phyloP scores from a whole-genome alignment of 2,329 filamentous ascomycete genomes.

The Ilyonectria robusta region DNA sequence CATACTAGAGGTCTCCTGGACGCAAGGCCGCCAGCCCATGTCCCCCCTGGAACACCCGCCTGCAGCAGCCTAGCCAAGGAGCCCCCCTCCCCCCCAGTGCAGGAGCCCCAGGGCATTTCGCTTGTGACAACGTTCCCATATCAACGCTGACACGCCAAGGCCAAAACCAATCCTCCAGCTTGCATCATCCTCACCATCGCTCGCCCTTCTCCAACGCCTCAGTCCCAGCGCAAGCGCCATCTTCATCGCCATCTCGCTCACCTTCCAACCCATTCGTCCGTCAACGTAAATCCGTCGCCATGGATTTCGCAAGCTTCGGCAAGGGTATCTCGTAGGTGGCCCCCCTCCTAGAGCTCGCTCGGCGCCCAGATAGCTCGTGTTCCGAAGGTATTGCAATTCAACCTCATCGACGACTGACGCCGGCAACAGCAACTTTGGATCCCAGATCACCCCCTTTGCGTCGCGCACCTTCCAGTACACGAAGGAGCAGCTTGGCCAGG shows the following conservation, averaged over 20 bases:
- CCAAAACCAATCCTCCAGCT: slow-evolving; percentile 34
- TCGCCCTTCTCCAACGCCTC: slow-evolving; percentile 28
- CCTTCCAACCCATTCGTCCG: slow-evolving; percentile 13
- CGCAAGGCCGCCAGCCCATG: slow-evolving; percentile 3
- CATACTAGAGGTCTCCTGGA: slow-evolving; percentile 17
- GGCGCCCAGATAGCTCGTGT: slow-evolving; percentile 26
- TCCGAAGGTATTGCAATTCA: slow-evolving; percentile 28
- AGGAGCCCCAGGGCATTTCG: slow-evolving; percentile 42
- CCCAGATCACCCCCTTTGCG: slow-evolving; percentile 91
- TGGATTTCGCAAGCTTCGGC: slow-evolving; percentile 73
- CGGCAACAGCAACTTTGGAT: slow-evolving; percentile 72
- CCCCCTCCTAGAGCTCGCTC: slow-evolving; percentile 34
- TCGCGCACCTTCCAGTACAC: slow-evolving; percentile 96
- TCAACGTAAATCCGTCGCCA: slow-evolving; percentile 48
- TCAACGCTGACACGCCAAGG: slow-evolving; percentile 44
- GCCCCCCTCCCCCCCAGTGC: slow-evolving; percentile 9
- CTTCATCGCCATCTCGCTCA: slow-evolving; percentile 19
- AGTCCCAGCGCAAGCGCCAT: slow-evolving; percentile 24
- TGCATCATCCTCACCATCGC: slow-evolving; percentile 31
- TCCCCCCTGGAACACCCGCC: slow-evolving; percentile 23
- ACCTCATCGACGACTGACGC: slow-evolving; percentile 38
- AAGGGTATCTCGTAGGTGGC: slow-evolving; percentile 68
- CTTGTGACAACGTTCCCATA: slow-evolving; percentile 51
- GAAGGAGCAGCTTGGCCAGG: slow-evolving; percentile 96
- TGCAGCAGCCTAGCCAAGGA: slow-evolving; percentile 16